These are phyloP conservation scores for Ustilago tritici DNA, from an alignment of 1,284 basidiomycete species.

Conservation along the genomic window DNA sequence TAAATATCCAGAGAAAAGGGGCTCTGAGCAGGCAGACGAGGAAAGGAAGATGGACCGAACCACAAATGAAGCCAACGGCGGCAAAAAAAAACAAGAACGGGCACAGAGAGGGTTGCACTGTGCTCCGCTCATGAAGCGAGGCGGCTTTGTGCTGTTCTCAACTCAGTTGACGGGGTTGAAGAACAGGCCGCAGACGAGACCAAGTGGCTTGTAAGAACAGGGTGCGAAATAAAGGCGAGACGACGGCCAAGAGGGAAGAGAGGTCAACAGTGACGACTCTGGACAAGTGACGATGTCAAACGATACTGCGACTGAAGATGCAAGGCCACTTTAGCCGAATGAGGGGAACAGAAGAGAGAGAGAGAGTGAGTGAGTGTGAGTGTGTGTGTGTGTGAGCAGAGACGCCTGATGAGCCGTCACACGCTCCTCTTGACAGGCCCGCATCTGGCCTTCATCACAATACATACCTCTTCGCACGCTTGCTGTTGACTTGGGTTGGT, in stretches of 20 bases:
- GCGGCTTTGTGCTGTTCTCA: neutral
- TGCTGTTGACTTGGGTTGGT: neutral
- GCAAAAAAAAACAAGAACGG: neutral
- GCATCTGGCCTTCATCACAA: neutral
- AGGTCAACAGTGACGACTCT: constrained; percentile 4
- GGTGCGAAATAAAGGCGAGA: neutral
- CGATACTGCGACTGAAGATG: constrained; percentile 31
- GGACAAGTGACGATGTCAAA: constrained; percentile 19
- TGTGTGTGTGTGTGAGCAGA: too few species aligned
- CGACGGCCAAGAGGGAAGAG: neutral
- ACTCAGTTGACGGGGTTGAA: neutral
- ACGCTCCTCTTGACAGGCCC: neutral
- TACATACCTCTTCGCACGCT: neutral
- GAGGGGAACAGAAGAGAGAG: neutral
- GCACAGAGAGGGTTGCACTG: neutral
- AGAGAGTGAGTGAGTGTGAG: too few species aligned
- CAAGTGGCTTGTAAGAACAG: neutral
- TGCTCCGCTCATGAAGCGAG: constrained; percentile 14
- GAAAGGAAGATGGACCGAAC: neutral
- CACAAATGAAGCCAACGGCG: constrained; percentile 1
- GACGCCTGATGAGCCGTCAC: neutral
- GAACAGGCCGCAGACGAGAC: neutral
- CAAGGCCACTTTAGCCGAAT: constrained; percentile 41
- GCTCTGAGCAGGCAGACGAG: too few species aligned
- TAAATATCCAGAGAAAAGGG: neutral